Percentiles rank a stretch among this genome's conserved stretches.
Evolutionary conservation across 345 rosid species (phyloP).

Genomic region (Populus ilicifolia): DNA sequence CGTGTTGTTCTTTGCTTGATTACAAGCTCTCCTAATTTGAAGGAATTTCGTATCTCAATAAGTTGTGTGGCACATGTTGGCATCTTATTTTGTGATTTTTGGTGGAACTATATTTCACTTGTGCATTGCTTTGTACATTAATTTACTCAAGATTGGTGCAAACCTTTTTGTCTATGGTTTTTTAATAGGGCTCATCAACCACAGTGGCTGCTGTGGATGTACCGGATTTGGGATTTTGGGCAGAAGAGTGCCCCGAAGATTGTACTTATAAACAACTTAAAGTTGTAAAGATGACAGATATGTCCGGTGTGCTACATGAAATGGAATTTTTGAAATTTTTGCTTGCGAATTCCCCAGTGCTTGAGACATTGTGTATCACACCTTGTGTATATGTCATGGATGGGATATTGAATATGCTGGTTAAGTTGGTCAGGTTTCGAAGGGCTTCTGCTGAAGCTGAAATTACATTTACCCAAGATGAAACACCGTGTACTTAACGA

Average conservation of each 20-base stretch:
- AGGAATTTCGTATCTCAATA: slow-evolving; percentile 73
- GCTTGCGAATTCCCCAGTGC: slow-evolving; percentile 60
- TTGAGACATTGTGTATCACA: slow-evolving; percentile 55
- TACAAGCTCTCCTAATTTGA: slow-evolving; percentile 73
- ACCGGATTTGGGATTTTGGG: slow-evolving; percentile 56
- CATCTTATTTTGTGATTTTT: slow-evolving; percentile 2
- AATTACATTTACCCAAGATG: slow-evolving; percentile 58
- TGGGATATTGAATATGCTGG: slow-evolving; percentile 56
- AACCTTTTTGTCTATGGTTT: background rate
- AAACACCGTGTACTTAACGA: slow-evolving; percentile 13
- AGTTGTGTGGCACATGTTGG: slow-evolving; percentile 23
- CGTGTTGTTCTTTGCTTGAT: slow-evolving; percentile 76
- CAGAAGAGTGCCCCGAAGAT: slow-evolving; percentile 44
- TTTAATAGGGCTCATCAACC: slow-evolving; percentile 55
- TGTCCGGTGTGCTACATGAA: slow-evolving; percentile 70
- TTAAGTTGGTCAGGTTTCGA: slow-evolving; percentile 59
- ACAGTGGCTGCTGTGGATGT: slow-evolving; percentile 47
- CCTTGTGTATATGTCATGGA: slow-evolving; percentile 52
- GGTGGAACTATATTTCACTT: background rate
- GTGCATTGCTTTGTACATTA: background rate
- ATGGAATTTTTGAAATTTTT: slow-evolving; percentile 75
- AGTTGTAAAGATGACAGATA: slow-evolving; percentile 64
- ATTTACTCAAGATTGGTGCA: background rate
- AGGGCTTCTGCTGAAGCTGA: slow-evolving; percentile 76
- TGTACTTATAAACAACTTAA: slow-evolving; percentile 51